Percentiles rank a stretch among this genome's conserved stretches.
Conservation (phyloP, 2,329 filamentous ascomycete genomes). For the Penicillium decumbens region DNA sequence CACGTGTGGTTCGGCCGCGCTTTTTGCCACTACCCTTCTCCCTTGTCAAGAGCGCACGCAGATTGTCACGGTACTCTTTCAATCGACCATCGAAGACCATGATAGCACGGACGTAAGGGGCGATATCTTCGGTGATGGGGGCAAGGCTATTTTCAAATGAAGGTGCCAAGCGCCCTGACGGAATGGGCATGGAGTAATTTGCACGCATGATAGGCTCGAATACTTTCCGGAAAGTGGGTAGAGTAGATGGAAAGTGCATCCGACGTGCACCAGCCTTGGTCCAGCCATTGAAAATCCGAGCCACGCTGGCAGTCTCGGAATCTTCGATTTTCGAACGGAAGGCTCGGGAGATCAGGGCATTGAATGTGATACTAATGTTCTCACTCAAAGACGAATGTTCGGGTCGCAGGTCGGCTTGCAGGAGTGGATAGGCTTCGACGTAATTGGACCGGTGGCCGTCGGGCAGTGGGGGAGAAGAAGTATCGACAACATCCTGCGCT, state of each 20-base stretch:
- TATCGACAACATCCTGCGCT: conserved; percentile 54
- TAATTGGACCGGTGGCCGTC: conserved; percentile 53
- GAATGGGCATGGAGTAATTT: conserved; percentile 29
- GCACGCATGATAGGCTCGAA: conserved; percentile 51
- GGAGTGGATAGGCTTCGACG: conserved; percentile 49
- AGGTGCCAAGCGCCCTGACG: conserved; percentile 50
- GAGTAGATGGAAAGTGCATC: conserved; percentile 25
- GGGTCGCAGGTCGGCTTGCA: conserved; percentile 49
- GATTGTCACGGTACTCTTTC: conserved; percentile 60
- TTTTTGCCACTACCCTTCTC: conserved; percentile 46
- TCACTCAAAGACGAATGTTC: conserved; percentile 43
- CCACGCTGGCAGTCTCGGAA: conserved; percentile 24
- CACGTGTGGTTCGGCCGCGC: conserved; percentile 65
- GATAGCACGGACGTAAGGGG: conserved; percentile 85
- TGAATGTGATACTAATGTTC: conserved; percentile 33
- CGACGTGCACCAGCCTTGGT: conserved; percentile 10
- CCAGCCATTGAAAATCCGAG: conserved; percentile 30
- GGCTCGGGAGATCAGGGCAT: conserved; percentile 27
- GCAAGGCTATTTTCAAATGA: conserved; percentile 69
- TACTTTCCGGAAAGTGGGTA: conserved; percentile 43
- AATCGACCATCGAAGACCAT: conserved; percentile 69
- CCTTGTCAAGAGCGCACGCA: conserved; percentile 60
- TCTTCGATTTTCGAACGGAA: conserved; percentile 20
- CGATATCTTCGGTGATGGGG: conserved; percentile 69
- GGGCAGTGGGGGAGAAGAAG: conserved; percentile 56